A percentile compares a stretch with the other conserved stretches of the same genome.
These are phyloP conservation scores for Thielaviopsis musarum DNA, from an alignment of 2,329 filamentous ascomycete genomes.

Conservation along the genomic window DNA sequence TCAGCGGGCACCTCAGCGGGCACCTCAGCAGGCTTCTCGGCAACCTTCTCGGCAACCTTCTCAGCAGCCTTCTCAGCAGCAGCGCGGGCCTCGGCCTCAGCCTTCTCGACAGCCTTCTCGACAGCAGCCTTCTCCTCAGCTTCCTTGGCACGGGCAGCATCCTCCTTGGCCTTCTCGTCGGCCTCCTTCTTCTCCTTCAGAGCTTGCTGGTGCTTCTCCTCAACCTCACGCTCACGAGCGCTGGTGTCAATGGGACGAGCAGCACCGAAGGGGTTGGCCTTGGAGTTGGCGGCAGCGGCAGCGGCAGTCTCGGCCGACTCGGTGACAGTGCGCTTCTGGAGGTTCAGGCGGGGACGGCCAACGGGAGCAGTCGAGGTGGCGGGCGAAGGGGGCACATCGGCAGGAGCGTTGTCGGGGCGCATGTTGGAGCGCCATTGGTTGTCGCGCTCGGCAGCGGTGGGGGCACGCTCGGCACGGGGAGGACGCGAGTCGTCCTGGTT, in stretches of 20 bases:
- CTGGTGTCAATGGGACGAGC: conserved; percentile 90
- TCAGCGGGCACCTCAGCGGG: conserved; percentile 15
- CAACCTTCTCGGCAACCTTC: conserved; percentile 20
- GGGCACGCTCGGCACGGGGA: conserved; percentile 57
- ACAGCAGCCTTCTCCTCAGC: conserved; percentile 42
- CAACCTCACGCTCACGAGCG: conserved; percentile 72
- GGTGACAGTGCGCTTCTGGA: conserved; percentile 79
- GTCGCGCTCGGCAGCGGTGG: conserved; percentile 81
- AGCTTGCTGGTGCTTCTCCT: conserved; percentile 64
- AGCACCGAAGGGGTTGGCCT: conserved; percentile 85
- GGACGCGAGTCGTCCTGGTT: conserved; percentile 65
- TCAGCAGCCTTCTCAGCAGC: conserved; percentile 17
- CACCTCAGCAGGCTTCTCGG: conserved; percentile 20
- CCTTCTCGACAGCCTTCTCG: conserved; percentile 28
- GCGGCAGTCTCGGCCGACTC: conserved; percentile 41
- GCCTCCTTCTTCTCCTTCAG: conserved; percentile 71
- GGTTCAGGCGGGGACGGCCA: conserved; percentile 66
- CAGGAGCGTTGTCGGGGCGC: conserved; percentile 56
- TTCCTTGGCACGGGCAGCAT: conserved; percentile 48
- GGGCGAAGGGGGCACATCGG: conserved; percentile 50
- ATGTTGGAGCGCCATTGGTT: conserved; percentile 86
- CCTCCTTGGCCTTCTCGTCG: conserved; percentile 72
- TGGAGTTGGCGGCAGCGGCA: conserved; percentile 45
- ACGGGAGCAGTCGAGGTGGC: conserved; percentile 30
- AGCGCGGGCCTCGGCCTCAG: conserved; percentile 17